Percentiles rank a stretch among this genome's conserved stretches.
These are phyloP conservation scores for Cryptococcus sp. DNA, from an alignment of 1,284 basidiomycete genomes.

Conservation along the genomic window DNA sequence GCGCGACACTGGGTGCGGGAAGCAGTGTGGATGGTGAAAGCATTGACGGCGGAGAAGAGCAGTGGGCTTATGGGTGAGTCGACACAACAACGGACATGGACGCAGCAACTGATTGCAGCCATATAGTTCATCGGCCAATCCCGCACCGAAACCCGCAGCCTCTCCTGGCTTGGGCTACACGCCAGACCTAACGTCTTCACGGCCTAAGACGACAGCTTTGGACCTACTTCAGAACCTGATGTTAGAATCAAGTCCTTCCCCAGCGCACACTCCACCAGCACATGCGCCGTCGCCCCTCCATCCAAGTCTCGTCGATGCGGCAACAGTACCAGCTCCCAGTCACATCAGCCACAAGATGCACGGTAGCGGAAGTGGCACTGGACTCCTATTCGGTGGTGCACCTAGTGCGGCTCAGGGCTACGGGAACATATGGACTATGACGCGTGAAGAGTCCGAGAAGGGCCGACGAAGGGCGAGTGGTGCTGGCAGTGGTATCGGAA, in stretches of 20 bases:
- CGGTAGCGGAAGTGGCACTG: constrained; percentile 5
- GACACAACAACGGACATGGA: too few species aligned
- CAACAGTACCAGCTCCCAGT: background rate
- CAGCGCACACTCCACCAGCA: background rate
- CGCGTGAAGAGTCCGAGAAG: constrained; percentile 34
- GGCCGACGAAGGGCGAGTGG: constrained; percentile 19
- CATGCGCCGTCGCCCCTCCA: constrained; percentile 1
- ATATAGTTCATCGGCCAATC: background rate
- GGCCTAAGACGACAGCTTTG: constrained; percentile 18
- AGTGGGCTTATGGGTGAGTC: too few species aligned
- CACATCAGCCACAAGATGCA: constrained; percentile 3
- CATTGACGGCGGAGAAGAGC: constrained; percentile 1
- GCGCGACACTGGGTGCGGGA: constrained; percentile 60
- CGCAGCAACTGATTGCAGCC: too few species aligned
- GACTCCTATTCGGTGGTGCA: constrained; percentile 26
- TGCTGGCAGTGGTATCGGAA: constrained; percentile 2
- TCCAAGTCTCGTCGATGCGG: background rate
- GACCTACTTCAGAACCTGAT: constrained; percentile 32
- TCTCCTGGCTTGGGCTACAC: background rate
- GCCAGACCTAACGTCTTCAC: background rate
- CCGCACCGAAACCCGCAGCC: background rate
- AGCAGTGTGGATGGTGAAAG: constrained; percentile 56
- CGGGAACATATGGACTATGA: constrained; percentile 44
- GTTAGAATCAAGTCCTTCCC: constrained; percentile 13
- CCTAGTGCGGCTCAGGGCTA: constrained; percentile 2